phyloP scores from a whole-genome alignment of 2,329 filamentous ascomycete species.

The Zasmidium citrigriseum region DNA sequence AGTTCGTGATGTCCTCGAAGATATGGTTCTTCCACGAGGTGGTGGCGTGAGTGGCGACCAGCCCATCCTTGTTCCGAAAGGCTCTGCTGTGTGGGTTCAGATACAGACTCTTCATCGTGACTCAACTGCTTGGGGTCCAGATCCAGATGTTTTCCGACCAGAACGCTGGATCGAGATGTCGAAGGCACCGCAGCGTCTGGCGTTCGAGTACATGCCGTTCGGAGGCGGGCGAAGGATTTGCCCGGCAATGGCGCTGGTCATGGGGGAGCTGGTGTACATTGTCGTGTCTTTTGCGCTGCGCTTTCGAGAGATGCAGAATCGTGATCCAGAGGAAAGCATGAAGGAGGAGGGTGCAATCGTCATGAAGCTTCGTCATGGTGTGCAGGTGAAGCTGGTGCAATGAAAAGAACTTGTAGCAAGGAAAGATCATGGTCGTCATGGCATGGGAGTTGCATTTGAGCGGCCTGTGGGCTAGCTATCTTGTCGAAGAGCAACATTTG shows the following conservation, averaged over 20 bases:
- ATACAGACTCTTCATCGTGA: conserved; percentile 1
- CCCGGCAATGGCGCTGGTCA: not conserved
- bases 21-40: conserved; percentile 1
- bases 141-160: conserved; percentile 1
- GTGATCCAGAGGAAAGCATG: conserved; percentile 1
- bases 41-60: not conserved
- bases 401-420: not conserved
- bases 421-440: not conserved
- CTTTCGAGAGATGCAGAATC: conserved; percentile 1
- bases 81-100: not conserved
- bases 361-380: conserved; percentile 5
- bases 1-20: not conserved
- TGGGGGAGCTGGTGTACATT: not conserved
- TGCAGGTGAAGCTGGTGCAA: not conserved
- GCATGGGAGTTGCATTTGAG: conserved; percentile 13
- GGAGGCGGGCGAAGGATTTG: conserved; percentile 1
- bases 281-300: conserved; percentile 1
- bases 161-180: conserved; percentile 3
- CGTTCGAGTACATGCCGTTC: conserved; percentile 1
- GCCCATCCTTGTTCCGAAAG: conserved; percentile 1
- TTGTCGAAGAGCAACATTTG: not conserved
- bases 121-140: not conserved
- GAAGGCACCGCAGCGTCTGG: not conserved
- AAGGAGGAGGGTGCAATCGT: not conserved
- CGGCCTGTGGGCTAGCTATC: conserved; percentile 12